Percentiles rank a stretch among this genome's conserved stretches.
phyloP scores from a whole-genome alignment of 1,284 basidiomycete species.

The Leccinum subspadiceum region DNA sequence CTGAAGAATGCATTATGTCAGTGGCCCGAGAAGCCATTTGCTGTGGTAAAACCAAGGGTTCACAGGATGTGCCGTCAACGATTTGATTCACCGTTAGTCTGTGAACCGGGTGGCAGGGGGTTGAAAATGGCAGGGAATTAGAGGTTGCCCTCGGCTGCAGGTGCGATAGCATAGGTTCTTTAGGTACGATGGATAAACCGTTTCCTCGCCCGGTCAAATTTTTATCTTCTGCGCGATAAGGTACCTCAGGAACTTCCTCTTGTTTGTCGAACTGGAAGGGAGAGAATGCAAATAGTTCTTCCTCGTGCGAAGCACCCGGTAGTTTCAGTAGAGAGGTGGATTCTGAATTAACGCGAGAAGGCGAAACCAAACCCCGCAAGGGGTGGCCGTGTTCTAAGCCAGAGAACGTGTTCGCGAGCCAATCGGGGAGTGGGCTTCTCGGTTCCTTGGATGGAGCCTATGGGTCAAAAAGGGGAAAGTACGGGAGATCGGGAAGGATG shows the following conservation, averaged over 20 bases:
- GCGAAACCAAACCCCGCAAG: slow-evolving; percentile 40
- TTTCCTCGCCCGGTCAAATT: slow-evolving; percentile 1
- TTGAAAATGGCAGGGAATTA: slow-evolving; percentile 27
- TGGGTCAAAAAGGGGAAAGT: slow-evolving; percentile 16
- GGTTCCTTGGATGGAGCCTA: slow-evolving; percentile 18
- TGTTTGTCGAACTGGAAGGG: slow-evolving; percentile 23
- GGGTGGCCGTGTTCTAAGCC: slow-evolving; percentile 43
- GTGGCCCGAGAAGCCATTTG: slow-evolving; percentile 9
- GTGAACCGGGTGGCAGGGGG: slow-evolving; percentile 20
- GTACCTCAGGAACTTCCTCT: slow-evolving; percentile 2
- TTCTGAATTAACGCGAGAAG: slow-evolving; percentile 13
- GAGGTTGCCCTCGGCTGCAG: background rate
- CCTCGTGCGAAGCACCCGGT: slow-evolving; percentile 14
- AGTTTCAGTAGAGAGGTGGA: slow-evolving; percentile 2
- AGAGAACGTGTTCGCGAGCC: slow-evolving; percentile 46
- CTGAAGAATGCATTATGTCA: slow-evolving; percentile 15
- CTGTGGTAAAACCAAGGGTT: slow-evolving; percentile 8
- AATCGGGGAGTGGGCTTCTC: slow-evolving; percentile 38
- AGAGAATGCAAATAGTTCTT: slow-evolving; percentile 32
- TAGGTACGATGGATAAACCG: background rate
- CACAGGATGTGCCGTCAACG: slow-evolving; percentile 1
- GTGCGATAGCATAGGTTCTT: background rate
- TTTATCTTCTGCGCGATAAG: slow-evolving; percentile 3
- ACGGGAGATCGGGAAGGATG: slow-evolving; percentile 10
- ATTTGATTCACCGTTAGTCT: background rate